A percentile compares a stretch with the other conserved stretches of the same genome.
These are phyloP conservation scores for Fusarium begoniae DNA, from an alignment of 2,329 filamentous ascomycete genomes.

Conservation along the genomic window DNA sequence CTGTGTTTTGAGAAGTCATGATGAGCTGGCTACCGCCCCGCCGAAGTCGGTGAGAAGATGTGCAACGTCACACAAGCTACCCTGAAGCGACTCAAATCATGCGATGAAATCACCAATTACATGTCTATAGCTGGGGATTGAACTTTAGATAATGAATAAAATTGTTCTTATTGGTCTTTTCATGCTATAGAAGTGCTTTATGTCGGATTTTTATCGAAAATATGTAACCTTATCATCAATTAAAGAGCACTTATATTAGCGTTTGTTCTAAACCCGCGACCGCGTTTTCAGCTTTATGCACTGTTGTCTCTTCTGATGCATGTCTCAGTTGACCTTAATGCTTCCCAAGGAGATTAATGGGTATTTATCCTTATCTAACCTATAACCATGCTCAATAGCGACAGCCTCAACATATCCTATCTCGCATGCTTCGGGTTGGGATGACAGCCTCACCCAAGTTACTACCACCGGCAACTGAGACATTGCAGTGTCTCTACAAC, in stretches of 20 bases:
- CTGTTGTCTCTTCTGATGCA: neutral
- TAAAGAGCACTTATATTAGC: accelerated
- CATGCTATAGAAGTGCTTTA: neutral
- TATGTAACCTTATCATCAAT: accelerated
- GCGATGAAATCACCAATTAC: neutral
- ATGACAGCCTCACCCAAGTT: neutral
- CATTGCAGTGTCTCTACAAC: constrained; percentile 28
- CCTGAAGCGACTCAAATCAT: constrained; percentile 9
- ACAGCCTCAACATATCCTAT: neutral
- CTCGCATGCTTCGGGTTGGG: neutral
- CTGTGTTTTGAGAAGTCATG: constrained; percentile 4
- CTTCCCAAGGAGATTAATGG: neutral
- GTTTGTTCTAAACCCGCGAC: accelerated
- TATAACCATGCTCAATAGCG: neutral
- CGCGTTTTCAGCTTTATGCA: neutral
- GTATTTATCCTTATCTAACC: too few relatives aligned
- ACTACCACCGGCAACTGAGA: neutral
- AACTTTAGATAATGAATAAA: too few relatives aligned
- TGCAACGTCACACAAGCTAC: constrained; percentile 23
- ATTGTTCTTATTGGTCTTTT: neutral
- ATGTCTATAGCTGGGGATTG: accelerated
- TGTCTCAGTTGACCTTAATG: neutral
- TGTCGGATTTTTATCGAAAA: accelerated
- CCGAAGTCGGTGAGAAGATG: constrained; percentile 30
- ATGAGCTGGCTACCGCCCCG: constrained; percentile 6